Percentiles rank a stretch among this genome's conserved stretches.
phyloP scores from a whole-genome alignment of 192 early-diverging fungal species.

The Spizellomyces punctatus region DNA sequence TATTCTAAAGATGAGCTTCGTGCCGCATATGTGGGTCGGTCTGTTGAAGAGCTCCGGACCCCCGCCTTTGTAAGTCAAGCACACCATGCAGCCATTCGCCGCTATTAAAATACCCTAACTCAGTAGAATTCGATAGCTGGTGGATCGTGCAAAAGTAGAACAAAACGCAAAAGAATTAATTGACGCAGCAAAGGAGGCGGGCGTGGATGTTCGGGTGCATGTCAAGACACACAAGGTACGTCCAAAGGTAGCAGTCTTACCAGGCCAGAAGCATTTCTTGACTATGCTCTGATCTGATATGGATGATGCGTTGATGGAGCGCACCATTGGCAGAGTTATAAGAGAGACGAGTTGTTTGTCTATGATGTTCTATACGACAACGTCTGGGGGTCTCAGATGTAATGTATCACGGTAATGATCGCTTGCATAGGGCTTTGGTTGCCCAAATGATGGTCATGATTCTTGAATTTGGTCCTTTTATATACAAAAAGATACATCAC shows the following conservation, averaged over 20 bases:
- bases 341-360: too few relatives aligned
- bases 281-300: too few relatives aligned
- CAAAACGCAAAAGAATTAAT: slow-evolving; percentile 11
- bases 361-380: too few relatives aligned
- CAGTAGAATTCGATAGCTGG: background rate
- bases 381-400: too few relatives aligned
- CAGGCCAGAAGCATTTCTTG: too few relatives aligned
- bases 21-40: slow-evolving; percentile 11
- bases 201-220: slow-evolving; percentile 19
- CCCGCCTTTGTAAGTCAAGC: slow-evolving; percentile 12
- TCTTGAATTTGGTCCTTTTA: too few relatives aligned
- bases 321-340: too few relatives aligned
- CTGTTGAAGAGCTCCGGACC: slow-evolving; percentile 7
- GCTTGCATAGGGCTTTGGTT: too few relatives aligned
- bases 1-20: slow-evolving; percentile 20
- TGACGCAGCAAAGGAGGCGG: slow-evolving; percentile 7
- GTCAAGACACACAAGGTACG: slow-evolving; percentile 33
- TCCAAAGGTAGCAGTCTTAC: background rate
- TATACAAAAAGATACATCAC: too few relatives aligned
- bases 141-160: slow-evolving; percentile 7
- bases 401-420: too few relatives aligned
- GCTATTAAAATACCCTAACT: background rate
- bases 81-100: background rate
- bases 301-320: too few relatives aligned
- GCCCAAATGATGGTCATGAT: too few relatives aligned